Percentiles rank a stretch among this genome's conserved stretches.
phyloP scores from a whole-genome alignment of 2,329 filamentous ascomycete genomes.

The Emmonsiellopsis sp. region DNA sequence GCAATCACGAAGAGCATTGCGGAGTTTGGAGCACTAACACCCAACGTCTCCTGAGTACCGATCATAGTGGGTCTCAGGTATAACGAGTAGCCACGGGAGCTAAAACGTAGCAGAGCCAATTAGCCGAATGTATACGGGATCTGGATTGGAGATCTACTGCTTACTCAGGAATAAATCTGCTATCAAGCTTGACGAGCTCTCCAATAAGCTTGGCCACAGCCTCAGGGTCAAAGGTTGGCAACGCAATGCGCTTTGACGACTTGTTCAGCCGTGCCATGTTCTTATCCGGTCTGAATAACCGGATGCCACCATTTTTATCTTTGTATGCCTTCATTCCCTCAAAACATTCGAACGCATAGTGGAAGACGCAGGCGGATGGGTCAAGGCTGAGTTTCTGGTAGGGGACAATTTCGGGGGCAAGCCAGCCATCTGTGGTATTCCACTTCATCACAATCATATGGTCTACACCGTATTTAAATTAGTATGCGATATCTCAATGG shows the following conservation, averaged over 20 bases:
- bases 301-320: conserved; percentile 65
- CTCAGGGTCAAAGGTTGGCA: conserved; percentile 72
- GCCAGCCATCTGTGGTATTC: conserved; percentile 78
- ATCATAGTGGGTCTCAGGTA: conserved; percentile 97
- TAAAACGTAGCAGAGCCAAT: conserved; percentile 20
- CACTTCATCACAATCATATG: conserved; percentile 96
- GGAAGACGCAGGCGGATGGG: conserved; percentile 92
- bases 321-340: conserved; percentile 99
- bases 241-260: conserved; percentile 80
- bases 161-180: conserved; percentile 78
- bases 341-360: conserved; percentile 97
- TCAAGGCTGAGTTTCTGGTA: conserved; percentile 97
- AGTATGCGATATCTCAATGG: neutral
- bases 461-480: conserved; percentile 47
- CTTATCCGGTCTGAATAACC: conserved; percentile 87
- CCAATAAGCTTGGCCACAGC: conserved; percentile 73
- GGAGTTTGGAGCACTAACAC: conserved; percentile 82
- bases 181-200: conserved; percentile 69
- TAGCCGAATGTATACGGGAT: neutral
- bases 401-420: conserved; percentile 70
- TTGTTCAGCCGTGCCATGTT: conserved; percentile 96
- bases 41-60: conserved; percentile 88
- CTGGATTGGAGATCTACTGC: conserved; percentile 15
- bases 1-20: conserved; percentile 93
- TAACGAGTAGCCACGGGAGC: conserved; percentile 73